These are phyloP conservation scores for Gaillardinia entomophila DNA, from an alignment of 805 yeast genomes.

Conservation along the genomic window DNA sequence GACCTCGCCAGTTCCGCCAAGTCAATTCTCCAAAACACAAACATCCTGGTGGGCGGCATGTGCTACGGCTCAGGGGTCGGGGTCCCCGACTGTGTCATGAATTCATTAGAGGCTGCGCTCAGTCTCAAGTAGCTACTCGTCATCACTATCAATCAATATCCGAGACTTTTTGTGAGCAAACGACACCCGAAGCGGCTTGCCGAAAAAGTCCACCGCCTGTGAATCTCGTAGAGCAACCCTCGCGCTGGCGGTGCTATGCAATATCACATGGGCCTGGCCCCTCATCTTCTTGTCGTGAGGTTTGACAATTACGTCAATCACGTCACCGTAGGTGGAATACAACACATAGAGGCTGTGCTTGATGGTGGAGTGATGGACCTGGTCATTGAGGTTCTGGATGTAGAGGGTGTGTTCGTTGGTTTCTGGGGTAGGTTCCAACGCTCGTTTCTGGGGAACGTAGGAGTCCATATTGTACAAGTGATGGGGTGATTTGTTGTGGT, in stretches of 20 bases:
- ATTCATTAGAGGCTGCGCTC: conserved; percentile 54
- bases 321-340: conserved; percentile 62
- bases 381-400: conserved; percentile 54
- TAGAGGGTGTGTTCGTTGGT: conserved; percentile 58
- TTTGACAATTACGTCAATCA: conserved; percentile 43
- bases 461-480: too few species aligned
- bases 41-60: conserved; percentile 70
- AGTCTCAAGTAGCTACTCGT: too few species aligned
- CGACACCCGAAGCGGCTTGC: conserved; percentile 42
- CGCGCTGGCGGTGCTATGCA: conserved; percentile 46
- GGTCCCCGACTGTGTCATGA: conserved; percentile 78
- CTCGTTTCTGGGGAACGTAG: too few species aligned
- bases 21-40: conserved; percentile 21
- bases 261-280: conserved; percentile 64
- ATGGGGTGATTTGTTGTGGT: too few species aligned
- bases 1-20: conserved; percentile 33
- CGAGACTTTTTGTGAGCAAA: conserved; percentile 26
- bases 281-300: conserved; percentile 38
- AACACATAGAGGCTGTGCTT: conserved; percentile 52
- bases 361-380: conserved; percentile 38
- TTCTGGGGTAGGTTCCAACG: too few species aligned
- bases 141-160: too few species aligned
- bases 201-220: conserved; percentile 47
- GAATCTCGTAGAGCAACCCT: conserved; percentile 43
- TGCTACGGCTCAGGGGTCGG: conserved; percentile 74